Evolutionary conservation across 768 basidiomycete genomes (phyloP).

Genomic region (Cyclocybe cylindracea): DNA sequence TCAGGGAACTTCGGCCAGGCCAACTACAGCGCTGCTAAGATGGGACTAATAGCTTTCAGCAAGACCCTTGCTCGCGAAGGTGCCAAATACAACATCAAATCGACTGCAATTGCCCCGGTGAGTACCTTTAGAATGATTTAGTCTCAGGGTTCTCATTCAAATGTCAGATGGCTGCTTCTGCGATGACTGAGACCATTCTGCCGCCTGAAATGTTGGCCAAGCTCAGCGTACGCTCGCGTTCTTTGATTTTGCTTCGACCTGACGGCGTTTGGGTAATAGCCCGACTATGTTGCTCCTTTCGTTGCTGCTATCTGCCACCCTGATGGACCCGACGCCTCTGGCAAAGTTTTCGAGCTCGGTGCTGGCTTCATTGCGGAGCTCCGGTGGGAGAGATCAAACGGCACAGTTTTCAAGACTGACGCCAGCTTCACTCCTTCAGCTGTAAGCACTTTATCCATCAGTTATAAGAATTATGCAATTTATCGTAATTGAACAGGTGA

Average conservation of each 20-base stretch:
- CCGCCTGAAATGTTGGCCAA: slow-evolving; percentile 92
- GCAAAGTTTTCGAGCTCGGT: slow-evolving; percentile 89
- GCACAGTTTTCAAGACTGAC: slow-evolving; percentile 88
- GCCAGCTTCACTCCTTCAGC: slow-evolving; percentile 92
- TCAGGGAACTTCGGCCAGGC: slow-evolving; percentile 94
- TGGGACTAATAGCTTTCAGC: slow-evolving; percentile 91
- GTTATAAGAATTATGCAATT: background rate
- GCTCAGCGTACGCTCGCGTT: slow-evolving; percentile 56
- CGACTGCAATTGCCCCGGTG: slow-evolving; percentile 89
- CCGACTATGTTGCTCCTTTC: slow-evolving; percentile 91
- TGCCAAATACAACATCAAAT: slow-evolving; percentile 85
- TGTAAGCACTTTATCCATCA: slow-evolving; percentile 38
- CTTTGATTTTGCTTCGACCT: background rate
- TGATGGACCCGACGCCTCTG: slow-evolving; percentile 75
- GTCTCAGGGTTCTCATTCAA: background rate
- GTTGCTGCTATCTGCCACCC: slow-evolving; percentile 88
- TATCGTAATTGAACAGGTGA: slow-evolving; percentile 51
- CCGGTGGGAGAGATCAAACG: slow-evolving; percentile 90
- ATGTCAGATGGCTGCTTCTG: slow-evolving; percentile 85
- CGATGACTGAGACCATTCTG: slow-evolving; percentile 96
- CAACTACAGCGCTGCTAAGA: slow-evolving; percentile 98
- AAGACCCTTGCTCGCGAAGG: slow-evolving; percentile 94
- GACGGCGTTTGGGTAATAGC: slow-evolving; percentile 41
- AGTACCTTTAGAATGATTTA: slow-evolving; percentile 20
- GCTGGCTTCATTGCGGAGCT: slow-evolving; percentile 92